A percentile compares a stretch with the other conserved stretches of the same genome.
Evolutionary conservation across 164 flowering plant species (phyloP).

Genomic region (Piper betle): DNA sequence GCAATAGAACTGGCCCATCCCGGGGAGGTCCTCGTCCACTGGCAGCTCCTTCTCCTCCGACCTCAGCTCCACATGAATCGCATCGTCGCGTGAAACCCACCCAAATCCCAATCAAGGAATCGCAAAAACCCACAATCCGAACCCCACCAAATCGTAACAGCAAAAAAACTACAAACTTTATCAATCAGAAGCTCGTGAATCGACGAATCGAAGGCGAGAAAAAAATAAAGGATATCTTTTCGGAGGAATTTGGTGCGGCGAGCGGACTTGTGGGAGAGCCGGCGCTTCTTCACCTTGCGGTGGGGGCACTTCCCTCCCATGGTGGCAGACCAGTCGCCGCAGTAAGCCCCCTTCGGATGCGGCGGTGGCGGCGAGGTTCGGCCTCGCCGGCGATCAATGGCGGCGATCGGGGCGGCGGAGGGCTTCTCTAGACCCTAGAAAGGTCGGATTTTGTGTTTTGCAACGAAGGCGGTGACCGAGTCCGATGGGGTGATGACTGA

Average conservation of each 20-base stretch:
- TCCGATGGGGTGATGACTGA: too few relatives aligned
- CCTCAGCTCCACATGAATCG: slow-evolving; percentile 58
- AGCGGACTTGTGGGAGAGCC: slow-evolving; percentile 74
- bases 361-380: too few relatives aligned
- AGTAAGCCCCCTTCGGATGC: too few relatives aligned
- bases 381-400: too few relatives aligned
- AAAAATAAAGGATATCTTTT: slow-evolving; percentile 63
- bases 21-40: slow-evolving; percentile 78
- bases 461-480: too few relatives aligned
- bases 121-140: slow-evolving; percentile 4
- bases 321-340: too few relatives aligned
- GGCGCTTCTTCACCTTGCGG: slow-evolving; percentile 75
- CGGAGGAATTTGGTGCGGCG: slow-evolving; percentile 60
- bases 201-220: not conserved
- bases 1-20: slow-evolving; percentile 95
- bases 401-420: too few relatives aligned
- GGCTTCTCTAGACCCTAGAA: too few relatives aligned
- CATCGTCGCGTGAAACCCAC: slow-evolving; percentile 75
- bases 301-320: slow-evolving; percentile 93
- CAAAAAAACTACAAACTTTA: not conserved
- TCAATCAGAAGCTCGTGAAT: not conserved
- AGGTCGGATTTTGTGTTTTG: too few relatives aligned
- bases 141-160: not conserved
- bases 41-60: slow-evolving; percentile 45
- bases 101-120: slow-evolving; percentile 20